Evolutionary conservation across 1,284 basidiomycete species (phyloP).

Genomic region (Fomes fomentarius): DNA sequence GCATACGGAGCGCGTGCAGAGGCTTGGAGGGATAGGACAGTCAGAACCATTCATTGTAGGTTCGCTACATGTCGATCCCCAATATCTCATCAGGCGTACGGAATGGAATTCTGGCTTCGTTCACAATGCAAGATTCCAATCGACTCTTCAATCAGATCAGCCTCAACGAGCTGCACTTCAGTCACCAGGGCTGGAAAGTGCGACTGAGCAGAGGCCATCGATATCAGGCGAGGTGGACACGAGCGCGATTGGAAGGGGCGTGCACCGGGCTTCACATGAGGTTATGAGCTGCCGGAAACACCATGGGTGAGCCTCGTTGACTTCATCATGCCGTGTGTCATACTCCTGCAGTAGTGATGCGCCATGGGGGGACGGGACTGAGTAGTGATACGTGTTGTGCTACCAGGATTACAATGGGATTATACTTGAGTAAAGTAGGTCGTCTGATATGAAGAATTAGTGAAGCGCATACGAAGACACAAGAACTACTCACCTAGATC

Average conservation of each 20-base stretch:
- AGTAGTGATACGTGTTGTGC: not conserved
- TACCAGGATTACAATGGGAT: not conserved
- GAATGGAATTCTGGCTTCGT: too few species aligned
- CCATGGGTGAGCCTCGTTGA: not conserved
- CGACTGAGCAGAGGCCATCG: not conserved
- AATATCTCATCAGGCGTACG: too few species aligned
- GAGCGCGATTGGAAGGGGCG: not conserved
- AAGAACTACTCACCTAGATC: conserved; percentile 5
- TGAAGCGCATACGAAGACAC: too few species aligned
- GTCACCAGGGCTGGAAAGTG: not conserved
- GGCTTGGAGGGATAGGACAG: not conserved
- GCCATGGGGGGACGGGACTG: not conserved
- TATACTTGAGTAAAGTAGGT: conserved; percentile 17
- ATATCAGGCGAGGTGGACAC: not conserved
- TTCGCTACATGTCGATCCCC: too few species aligned
- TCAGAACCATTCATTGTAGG: too few species aligned
- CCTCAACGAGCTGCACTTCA: not conserved
- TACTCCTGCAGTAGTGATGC: not conserved
- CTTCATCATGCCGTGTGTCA: not conserved
- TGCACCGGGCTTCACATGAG: not conserved
- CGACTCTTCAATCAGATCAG: not conserved
- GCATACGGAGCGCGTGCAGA: not conserved
- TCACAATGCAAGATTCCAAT: too few species aligned
- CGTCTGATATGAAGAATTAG: not conserved
- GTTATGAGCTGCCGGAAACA: not conserved